Base-by-base conservation (phyloP, 805 yeast species). In the Nematodospora valgi region DNA sequence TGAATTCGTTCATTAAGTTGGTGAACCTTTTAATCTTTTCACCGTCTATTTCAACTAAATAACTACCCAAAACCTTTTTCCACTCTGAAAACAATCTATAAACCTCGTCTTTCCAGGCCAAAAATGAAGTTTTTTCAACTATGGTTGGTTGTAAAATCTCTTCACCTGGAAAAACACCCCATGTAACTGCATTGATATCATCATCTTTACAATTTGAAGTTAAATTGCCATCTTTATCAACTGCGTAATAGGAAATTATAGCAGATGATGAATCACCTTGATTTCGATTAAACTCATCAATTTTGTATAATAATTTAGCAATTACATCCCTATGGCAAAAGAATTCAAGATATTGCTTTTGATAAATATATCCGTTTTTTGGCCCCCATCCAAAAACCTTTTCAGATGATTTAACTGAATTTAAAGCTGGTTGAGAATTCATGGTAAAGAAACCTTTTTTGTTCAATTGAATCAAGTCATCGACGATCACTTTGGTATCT, bases 51-150 rank as follows among this genome's bases (percentile, higher is more conserved):
- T 64, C 64, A 29, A 59, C 54, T 12, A 59, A 46, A 35, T 59
- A 59, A 38, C 64, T 56, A 42, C 60, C 53, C 48, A 72, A 73
- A 32, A 76, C 72, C 28, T 67, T 61, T 46, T 67, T 69, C 98
- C 98, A 91, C 56, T 86, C 96, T 33, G 73, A 68, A 35, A 88
- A 72, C 42, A 91, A 80, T 44, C 87, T 72, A 70, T 74, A 91
- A 25, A 91, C 91, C 60, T 91, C 98, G 57, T 91, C 96, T 58
- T 87, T 89, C 98, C 98, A 91, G 10, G 98, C 98, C 49, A 89
- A 66, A 61, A 91, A 91, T 2, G 96, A 86, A 24, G 81, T 78
- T 52, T 80, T 82, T 58, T 91, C 98, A 14, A 91, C 97, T 56
- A 91, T 87, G 0, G 98, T 91, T 34, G 98, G 97, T 64, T 91